Evolutionary conservation across 306 rosid genomes (phyloP).

Genomic region (Inga laurina): DNA sequence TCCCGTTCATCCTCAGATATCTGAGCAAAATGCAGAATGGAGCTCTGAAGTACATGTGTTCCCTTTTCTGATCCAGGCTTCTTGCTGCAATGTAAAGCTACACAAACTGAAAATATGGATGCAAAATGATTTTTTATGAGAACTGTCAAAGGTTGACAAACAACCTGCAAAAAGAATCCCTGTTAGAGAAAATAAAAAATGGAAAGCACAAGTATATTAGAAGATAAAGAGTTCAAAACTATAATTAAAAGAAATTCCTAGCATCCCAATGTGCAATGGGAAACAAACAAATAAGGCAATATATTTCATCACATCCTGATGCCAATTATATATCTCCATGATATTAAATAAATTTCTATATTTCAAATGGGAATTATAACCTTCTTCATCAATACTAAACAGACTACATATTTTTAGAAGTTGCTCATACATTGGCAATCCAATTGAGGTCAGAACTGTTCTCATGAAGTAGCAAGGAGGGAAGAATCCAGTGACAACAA

Average conservation of each 20-base stretch:
- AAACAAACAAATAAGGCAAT: constrained; percentile 4
- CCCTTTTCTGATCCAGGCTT: constrained; percentile 69
- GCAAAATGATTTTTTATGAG: constrained; percentile 73
- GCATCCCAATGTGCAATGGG: background rate
- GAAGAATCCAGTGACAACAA: constrained; percentile 92
- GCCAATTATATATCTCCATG: constrained; percentile 14
- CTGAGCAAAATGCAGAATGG: constrained; percentile 67
- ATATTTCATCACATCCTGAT: constrained; percentile 17
- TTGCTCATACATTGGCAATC: constrained; percentile 66
- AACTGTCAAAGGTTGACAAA: constrained; percentile 63
- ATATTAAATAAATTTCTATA: constrained; percentile 1
- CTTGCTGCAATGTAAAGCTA: constrained; percentile 80
- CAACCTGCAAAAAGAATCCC: constrained; percentile 57
- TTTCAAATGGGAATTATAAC: constrained; percentile 15
- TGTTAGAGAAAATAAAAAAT: constrained; percentile 35
- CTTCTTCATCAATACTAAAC: constrained; percentile 22
- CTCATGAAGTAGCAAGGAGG: constrained; percentile 72
- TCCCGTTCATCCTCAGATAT: constrained; percentile 83
- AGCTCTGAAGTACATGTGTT: constrained; percentile 70
- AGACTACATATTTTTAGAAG: constrained; percentile 13
- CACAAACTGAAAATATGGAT: constrained; percentile 70
- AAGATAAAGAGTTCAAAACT: background rate
- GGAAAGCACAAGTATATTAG: background rate
- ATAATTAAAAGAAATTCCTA: background rate
- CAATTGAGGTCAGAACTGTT: constrained; percentile 66